Conservation (phyloP, 331 rosid species). For the Quercus lobata region DNA sequence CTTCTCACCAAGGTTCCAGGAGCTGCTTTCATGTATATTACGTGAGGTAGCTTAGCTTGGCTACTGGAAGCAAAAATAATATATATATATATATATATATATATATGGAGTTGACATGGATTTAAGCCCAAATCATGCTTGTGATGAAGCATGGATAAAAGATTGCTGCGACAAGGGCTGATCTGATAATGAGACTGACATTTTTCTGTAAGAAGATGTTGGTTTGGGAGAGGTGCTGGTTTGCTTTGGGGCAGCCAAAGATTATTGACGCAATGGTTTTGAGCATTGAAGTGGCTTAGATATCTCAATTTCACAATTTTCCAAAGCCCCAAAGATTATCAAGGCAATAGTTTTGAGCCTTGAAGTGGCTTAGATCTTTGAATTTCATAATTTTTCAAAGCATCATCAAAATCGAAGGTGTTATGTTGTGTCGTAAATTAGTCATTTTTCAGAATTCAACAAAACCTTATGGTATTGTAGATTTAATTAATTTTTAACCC, state of each 20-base stretch:
- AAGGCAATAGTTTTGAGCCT: background rate
- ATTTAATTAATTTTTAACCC: background rate
- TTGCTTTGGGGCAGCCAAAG: background rate
- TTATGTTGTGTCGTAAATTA: background rate
- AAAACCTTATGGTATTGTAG: background rate
- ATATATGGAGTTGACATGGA: background rate
- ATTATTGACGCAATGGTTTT: too few relatives aligned
- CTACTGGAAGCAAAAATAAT: background rate
- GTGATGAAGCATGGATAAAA: background rate
- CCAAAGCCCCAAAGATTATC: too few relatives aligned
- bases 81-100: too few relatives aligned
- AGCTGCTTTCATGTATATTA: background rate
- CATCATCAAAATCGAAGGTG: background rate
- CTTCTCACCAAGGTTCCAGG: background rate
- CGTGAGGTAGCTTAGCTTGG: background rate
- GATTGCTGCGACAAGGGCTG: background rate
- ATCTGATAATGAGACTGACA: background rate
- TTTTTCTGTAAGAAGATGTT: background rate
- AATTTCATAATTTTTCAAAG: too few relatives aligned
- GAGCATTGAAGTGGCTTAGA: background rate
- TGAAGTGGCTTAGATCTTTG: background rate
- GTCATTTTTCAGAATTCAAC: background rate
- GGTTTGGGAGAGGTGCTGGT: background rate
- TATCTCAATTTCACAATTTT: background rate
- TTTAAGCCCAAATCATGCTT: background rate